phyloP scores from a whole-genome alignment of 495 filamentous ascomycete species.

The Clohesyomyces aquaticus region DNA sequence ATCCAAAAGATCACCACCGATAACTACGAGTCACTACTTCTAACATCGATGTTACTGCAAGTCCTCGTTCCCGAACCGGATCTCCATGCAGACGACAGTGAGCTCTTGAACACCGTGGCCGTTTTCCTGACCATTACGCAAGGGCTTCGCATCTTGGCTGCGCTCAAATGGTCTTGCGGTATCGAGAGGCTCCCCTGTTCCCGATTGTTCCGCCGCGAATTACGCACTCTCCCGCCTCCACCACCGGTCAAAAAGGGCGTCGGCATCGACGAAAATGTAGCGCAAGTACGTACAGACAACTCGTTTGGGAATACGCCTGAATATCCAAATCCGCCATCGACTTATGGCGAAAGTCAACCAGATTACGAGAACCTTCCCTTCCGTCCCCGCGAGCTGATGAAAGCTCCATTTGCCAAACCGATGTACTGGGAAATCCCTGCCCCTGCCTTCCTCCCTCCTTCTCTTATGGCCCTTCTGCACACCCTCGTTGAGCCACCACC shows the following conservation, averaged over 20 bases:
- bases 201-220: conserved; percentile 22
- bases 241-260: conserved; percentile 7
- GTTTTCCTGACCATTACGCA: conserved; percentile 25
- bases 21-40: conserved; percentile 34
- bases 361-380: conserved; percentile 20
- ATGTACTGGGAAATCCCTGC: conserved; percentile 13
- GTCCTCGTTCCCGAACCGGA: conserved; percentile 22
- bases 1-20: conserved; percentile 19
- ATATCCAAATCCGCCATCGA: conserved; percentile 18
- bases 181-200: conserved; percentile 19
- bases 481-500: conserved; percentile 19
- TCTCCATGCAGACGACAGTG: conserved; percentile 1
- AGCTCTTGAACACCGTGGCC: conserved; percentile 10
- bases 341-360: conserved; percentile 40
- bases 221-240: conserved; percentile 24
- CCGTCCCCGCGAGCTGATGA: conserved; percentile 6
- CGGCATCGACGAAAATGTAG: background rate
- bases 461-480: conserved; percentile 20
- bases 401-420: background rate
- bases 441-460: conserved; percentile 33
- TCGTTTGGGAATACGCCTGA: background rate
- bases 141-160: conserved; percentile 23
- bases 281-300: background rate
- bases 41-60: conserved; percentile 11
- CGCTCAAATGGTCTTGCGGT: conserved; percentile 14